phyloP scores from a whole-genome alignment of 2,329 filamentous ascomycete species.

The Dryadomyces quercivorus region DNA sequence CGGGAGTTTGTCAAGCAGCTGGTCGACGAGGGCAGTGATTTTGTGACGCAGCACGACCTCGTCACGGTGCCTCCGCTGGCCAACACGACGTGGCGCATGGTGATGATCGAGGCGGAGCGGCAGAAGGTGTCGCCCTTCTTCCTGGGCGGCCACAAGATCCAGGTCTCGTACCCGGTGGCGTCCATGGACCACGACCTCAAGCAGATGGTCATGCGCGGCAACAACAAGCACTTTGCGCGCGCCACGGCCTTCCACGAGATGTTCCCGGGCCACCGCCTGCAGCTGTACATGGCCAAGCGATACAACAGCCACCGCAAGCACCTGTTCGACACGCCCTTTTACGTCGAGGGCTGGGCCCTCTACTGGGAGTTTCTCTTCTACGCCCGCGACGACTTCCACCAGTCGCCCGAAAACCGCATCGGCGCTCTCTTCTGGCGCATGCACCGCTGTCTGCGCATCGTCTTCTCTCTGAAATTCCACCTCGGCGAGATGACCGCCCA shows the following conservation, averaged over 20 bases:
- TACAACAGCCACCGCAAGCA: slow-evolving; percentile 31
- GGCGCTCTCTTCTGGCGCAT: slow-evolving; percentile 51
- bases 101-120: slow-evolving; percentile 39
- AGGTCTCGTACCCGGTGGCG: slow-evolving; percentile 42
- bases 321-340: slow-evolving; percentile 45
- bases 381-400: slow-evolving; percentile 37
- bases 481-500: slow-evolving; percentile 38
- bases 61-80: slow-evolving; percentile 42
- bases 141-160: slow-evolving; percentile 39
- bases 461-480: slow-evolving; percentile 47
- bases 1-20: slow-evolving; percentile 37
- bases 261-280: slow-evolving; percentile 45
- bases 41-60: slow-evolving; percentile 39
- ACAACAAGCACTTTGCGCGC: slow-evolving; percentile 43
- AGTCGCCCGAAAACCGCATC: slow-evolving; percentile 36
- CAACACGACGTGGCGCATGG: slow-evolving; percentile 40
- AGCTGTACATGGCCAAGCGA: slow-evolving; percentile 35
- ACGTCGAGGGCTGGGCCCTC: slow-evolving; percentile 48
- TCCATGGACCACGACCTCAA: slow-evolving; percentile 41
- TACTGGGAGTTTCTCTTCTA: slow-evolving; percentile 51
- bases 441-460: slow-evolving; percentile 47
- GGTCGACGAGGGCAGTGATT: slow-evolving; percentile 36
- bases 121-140: slow-evolving; percentile 49
- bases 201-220: slow-evolving; percentile 47
- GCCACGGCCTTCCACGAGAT: slow-evolving; percentile 51